These are phyloP conservation scores for Selenicereus undatus DNA, from an alignment of 148 eudicot genomes.

Conservation along the genomic window DNA sequence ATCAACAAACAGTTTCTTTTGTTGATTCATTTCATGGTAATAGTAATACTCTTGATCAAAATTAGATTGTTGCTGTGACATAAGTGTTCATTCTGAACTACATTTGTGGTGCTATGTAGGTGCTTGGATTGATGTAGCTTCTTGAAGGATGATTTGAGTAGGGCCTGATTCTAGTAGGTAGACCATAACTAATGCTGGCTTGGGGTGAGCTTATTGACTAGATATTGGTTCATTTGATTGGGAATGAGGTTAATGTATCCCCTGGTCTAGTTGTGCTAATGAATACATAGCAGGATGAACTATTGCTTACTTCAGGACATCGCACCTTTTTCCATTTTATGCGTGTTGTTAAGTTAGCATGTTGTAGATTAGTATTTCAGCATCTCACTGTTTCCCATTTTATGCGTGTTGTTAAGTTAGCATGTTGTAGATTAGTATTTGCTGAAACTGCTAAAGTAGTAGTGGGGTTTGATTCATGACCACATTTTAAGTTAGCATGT, in stretches of 20 bases:
- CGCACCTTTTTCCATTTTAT: not conserved
- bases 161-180: not conserved
- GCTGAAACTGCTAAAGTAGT: too few species aligned
- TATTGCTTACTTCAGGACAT: not conserved
- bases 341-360: not conserved
- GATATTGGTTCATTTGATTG: too few species aligned
- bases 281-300: not conserved
- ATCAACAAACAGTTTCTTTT: not conserved
- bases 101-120: not conserved
- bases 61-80: too few species aligned
- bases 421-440: not conserved
- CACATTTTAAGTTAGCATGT: not conserved
- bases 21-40: too few species aligned
- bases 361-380: not conserved
- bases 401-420: not conserved
- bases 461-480: too few species aligned
- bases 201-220: too few species aligned
- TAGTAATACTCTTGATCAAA: not conserved
- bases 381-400: not conserved
- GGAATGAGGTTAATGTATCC: too few species aligned
- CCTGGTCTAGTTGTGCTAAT: not conserved
- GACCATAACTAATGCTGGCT: too few species aligned
- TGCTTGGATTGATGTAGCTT: not conserved
- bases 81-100: not conserved
- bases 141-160: not conserved